phyloP scores from a whole-genome alignment of 257 asterid species.

The Ophiorrhiza pumila region DNA sequence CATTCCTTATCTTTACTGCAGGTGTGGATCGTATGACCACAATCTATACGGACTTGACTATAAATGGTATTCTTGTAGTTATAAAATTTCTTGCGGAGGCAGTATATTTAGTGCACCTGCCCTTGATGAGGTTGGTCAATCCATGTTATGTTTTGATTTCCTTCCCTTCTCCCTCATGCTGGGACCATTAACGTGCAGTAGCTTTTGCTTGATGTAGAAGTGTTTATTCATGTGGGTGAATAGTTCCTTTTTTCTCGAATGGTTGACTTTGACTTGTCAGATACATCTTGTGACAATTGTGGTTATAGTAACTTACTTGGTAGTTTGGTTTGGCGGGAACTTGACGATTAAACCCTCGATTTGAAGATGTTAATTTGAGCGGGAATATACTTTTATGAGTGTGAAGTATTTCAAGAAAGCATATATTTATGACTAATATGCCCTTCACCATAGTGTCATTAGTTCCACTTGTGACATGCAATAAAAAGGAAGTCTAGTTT shows the following conservation, averaged over 20 bases:
- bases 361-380: neutral
- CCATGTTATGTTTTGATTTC: neutral
- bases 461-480: neutral
- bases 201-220: constrained; percentile 1
- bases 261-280: neutral
- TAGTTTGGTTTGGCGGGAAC: neutral
- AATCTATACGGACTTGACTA: constrained; percentile 85
- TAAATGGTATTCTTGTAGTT: constrained; percentile 55
- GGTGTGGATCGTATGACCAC: constrained; percentile 98
- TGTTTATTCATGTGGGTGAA: neutral
- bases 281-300: neutral
- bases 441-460: neutral
- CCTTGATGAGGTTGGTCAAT: constrained; percentile 65
- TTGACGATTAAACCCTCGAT: neutral
- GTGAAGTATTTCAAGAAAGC: neutral
- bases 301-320: neutral
- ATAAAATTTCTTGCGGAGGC: constrained; percentile 73
- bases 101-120: constrained; percentile 91
- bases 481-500: neutral
- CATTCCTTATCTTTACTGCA: constrained; percentile 29
- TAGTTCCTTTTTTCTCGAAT: neutral
- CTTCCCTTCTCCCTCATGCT: neutral
- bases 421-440: neutral
- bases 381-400: neutral
- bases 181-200: neutral